Base-by-base conservation (phyloP, 768 basidiomycete genomes). In the Mycena pura region DNA sequence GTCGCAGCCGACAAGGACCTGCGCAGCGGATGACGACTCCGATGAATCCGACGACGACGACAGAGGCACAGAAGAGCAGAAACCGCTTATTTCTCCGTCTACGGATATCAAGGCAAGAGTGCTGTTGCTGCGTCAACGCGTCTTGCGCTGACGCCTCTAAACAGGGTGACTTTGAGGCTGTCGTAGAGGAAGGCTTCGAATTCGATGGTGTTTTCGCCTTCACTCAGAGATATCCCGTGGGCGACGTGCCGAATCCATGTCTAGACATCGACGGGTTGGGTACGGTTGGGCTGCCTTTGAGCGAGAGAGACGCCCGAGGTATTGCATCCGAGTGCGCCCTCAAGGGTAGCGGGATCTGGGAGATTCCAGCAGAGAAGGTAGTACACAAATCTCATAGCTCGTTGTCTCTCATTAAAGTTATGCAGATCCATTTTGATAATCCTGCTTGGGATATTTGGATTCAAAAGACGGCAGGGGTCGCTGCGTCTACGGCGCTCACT, bases 101-200 rank as follows among this genome's bases (percentile, higher is more conserved):
- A 57, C 56, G 19, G 46, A 63, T 31, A 63, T 63, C 27, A 52
- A 36, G 56, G 62, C 58, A 25, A 10, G n/a, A n/a, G n/a, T n/a
- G n/a, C n/a, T 29, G 17, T 21, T 34, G n/a, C n/a, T 22, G 27
- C 32, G 39, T 53, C 28, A 1, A 11, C 9, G 5, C 31, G 3
- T 6, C 7, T 5, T 14, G 25, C 14, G n/a, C 43, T 22, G 31
- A 40, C 25, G 27, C 6, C 27, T n/a, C 29, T 3, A 2, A 3
- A 15, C 45, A 75, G 72, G 68, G 49, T n/a, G 70, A 71, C 10
- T 63, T 75, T 19, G 67, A 65, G 24, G 55, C 55, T 3, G 69
- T 63, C 0, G 43, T 74, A 11, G 21, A 62, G 29, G 60, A 64
- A 2, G 57, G 62, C 21, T 60, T 60, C 41, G 40, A 41, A n/a